Conservation (phyloP, 768 basidiomycete genomes). For the Candolleomyces eurysporus region DNA sequence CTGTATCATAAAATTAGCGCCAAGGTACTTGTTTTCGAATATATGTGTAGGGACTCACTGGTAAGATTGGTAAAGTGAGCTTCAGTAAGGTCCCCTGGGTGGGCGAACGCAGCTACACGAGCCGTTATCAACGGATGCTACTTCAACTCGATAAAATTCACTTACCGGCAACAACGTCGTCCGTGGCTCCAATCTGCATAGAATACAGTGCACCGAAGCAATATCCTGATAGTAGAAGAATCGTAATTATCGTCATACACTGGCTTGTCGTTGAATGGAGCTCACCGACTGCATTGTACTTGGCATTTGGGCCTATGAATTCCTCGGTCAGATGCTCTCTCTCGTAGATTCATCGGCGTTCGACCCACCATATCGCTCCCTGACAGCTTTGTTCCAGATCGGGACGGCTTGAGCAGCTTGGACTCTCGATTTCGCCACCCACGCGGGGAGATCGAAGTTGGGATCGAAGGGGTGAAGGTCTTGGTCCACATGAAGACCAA, state of each 20-base stretch:
- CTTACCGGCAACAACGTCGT: conserved; percentile 47
- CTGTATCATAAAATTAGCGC: conserved; percentile 24
- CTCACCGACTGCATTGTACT: conserved; percentile 36
- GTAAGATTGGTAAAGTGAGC: conserved; percentile 47
- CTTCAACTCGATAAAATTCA: neutral
- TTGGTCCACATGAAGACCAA: conserved; percentile 30
- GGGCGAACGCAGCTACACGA: conserved; percentile 49
- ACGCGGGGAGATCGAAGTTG: conserved; percentile 35
- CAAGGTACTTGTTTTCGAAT: neutral
- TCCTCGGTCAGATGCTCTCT: neutral
- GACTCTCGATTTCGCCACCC: conserved; percentile 35
- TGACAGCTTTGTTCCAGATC: conserved; percentile 52
- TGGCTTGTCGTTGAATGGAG: neutral
- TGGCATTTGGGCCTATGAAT: conserved; percentile 23
- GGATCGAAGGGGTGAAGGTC: conserved; percentile 20
- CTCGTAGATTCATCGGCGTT: neutral
- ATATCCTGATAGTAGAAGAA: conserved; percentile 32
- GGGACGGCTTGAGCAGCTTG: conserved; percentile 41
- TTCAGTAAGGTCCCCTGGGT: conserved; percentile 49
- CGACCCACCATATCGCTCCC: conserved; percentile 43
- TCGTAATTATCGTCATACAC: neutral
- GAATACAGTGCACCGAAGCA: conserved; percentile 58
- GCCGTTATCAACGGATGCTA: neutral
- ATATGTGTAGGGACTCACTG: conserved; percentile 30
- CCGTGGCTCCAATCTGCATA: conserved; percentile 43